Conservation (phyloP, 2,329 filamentous ascomycete genomes). For the Thyridium curvatum region DNA sequence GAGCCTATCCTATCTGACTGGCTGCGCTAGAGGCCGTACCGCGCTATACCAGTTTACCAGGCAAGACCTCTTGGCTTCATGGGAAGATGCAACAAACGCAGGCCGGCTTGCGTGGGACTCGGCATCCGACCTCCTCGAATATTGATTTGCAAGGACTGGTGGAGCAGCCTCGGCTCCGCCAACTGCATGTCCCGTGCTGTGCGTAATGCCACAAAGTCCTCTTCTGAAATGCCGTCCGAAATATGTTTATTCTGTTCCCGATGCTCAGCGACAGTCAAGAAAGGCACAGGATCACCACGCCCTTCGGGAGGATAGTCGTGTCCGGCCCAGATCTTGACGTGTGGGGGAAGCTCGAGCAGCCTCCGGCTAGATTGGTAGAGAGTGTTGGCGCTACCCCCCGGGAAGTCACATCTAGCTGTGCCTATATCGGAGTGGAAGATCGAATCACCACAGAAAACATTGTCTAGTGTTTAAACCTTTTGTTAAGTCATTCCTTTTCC, state of each 20-base stretch:
- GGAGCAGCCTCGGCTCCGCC: slow-evolving; percentile 37
- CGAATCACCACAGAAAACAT: slow-evolving; percentile 47
- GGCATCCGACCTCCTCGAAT: slow-evolving; percentile 42
- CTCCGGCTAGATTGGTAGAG: slow-evolving; percentile 36
- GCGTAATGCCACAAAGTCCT: slow-evolving; percentile 38
- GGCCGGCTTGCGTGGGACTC: neutral
- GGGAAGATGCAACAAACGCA: slow-evolving; percentile 6
- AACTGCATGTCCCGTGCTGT: slow-evolving; percentile 34
- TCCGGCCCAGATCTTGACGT: slow-evolving; percentile 45
- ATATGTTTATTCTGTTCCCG: slow-evolving; percentile 41
- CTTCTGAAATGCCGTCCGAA: slow-evolving; percentile 28
- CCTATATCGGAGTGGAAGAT: slow-evolving; percentile 47
- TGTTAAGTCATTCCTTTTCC: neutral
- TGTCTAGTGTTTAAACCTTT: slow-evolving; percentile 15
- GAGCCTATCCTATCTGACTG: too few species aligned
- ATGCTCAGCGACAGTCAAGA: slow-evolving; percentile 39
- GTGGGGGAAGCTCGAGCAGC: slow-evolving; percentile 32
- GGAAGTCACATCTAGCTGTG: slow-evolving; percentile 48
- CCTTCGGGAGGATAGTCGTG: slow-evolving; percentile 44
- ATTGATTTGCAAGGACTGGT: slow-evolving; percentile 46
- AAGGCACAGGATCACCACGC: slow-evolving; percentile 28
- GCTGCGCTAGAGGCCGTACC: too few species aligned
- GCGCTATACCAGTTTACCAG: too few species aligned
- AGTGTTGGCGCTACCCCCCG: slow-evolving; percentile 36
- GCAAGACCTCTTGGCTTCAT: slow-evolving; percentile 2